Evolutionary conservation across 1,284 basidiomycete species (phyloP).

Genomic region (Ceratobasidium sp.): DNA sequence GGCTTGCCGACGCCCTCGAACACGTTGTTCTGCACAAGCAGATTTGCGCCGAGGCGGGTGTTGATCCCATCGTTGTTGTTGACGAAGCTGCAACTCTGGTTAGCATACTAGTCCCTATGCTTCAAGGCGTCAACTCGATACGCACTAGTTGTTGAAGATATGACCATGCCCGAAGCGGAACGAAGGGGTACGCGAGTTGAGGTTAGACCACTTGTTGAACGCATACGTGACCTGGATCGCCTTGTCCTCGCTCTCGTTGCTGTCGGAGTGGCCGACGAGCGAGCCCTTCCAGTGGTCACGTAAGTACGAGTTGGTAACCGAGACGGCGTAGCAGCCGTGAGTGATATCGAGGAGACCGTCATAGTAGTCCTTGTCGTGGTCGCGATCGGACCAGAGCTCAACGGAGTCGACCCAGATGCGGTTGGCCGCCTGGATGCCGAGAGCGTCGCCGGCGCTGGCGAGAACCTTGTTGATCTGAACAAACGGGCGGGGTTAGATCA

Average conservation of each 20-base stretch:
- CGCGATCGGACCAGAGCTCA: slow-evolving; percentile 56
- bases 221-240: too few species aligned
- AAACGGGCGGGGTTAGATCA: not conserved
- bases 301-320: too few species aligned
- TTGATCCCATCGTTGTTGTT: slow-evolving; percentile 52
- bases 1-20: slow-evolving; percentile 50
- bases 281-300: too few species aligned
- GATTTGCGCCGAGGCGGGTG: slow-evolving; percentile 46
- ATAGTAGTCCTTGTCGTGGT: too few species aligned
- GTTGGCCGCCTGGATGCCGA: slow-evolving; percentile 58
- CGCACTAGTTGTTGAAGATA: slow-evolving; percentile 13
- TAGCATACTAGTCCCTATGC: not conserved
- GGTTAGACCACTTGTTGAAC: too few species aligned
- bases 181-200: too few species aligned
- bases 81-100: slow-evolving; percentile 50
- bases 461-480: slow-evolving; percentile 63
- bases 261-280: not conserved
- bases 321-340: too few species aligned
- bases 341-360: too few species aligned
- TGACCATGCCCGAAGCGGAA: slow-evolving; percentile 37
- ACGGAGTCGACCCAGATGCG: slow-evolving; percentile 63
- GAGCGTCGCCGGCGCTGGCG: slow-evolving; percentile 59
- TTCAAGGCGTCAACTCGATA: not conserved
- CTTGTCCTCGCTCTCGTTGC: too few species aligned
- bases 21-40: slow-evolving; percentile 46